These are phyloP conservation scores for Chrysoporthe puriensis DNA, from an alignment of 2,329 filamentous ascomycete species.

Conservation along the genomic window DNA sequence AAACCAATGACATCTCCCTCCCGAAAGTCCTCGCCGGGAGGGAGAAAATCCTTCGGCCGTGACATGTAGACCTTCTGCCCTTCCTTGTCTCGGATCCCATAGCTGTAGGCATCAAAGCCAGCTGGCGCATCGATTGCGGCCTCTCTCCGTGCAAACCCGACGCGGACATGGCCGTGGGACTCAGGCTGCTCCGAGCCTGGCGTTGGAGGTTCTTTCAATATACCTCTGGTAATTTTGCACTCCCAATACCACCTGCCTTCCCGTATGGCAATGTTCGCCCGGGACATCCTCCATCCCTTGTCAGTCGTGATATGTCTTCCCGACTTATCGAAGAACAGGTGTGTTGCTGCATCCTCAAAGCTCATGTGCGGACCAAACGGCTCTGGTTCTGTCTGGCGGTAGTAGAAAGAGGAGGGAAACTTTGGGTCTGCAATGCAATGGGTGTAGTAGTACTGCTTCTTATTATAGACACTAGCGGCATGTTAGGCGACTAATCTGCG, in stretches of 20 bases:
- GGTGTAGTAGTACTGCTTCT: constrained; percentile 81
- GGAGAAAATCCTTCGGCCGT: constrained; percentile 87
- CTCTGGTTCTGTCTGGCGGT: constrained; percentile 83
- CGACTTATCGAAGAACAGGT: constrained; percentile 79
- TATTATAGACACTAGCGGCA: constrained; percentile 58
- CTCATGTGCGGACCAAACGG: constrained; percentile 85
- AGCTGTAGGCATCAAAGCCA: constrained; percentile 90
- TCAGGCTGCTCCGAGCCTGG: constrained; percentile 49
- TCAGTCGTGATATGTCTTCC: constrained; percentile 83
- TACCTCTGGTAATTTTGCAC: constrained; percentile 82
- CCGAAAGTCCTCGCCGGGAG: constrained; percentile 74
- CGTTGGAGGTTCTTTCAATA: constrained; percentile 49
- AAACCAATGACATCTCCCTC: constrained; percentile 95
- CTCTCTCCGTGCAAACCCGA: constrained; percentile 85
- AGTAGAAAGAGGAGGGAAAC: constrained; percentile 86
- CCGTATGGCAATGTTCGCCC: constrained; percentile 86
- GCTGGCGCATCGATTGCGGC: constrained; percentile 82
- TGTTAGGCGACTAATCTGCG: constrained; percentile 14
- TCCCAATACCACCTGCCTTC: constrained; percentile 95
- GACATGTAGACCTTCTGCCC: constrained; percentile 95
- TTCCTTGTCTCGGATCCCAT: constrained; percentile 85
- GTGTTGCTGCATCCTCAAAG: constrained; percentile 87
- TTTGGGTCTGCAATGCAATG: constrained; percentile 88
- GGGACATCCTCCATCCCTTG: constrained; percentile 89
- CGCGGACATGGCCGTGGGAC: constrained; percentile 69